Evolutionary conservation across 2,329 filamentous ascomycete species (phyloP).

Genomic region (Xylariaceae sp.): DNA sequence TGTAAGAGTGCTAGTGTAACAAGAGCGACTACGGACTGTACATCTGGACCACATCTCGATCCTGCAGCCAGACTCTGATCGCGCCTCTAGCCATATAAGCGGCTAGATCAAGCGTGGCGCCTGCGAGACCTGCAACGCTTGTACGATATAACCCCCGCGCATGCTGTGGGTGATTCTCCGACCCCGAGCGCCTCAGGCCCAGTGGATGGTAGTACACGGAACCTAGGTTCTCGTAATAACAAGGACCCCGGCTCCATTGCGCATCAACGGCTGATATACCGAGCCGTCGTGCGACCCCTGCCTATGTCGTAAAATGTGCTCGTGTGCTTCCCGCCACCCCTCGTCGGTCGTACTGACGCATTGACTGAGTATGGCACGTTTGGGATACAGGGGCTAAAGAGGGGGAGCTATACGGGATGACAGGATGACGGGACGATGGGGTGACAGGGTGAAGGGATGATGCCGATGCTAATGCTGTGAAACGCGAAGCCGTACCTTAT

Average conservation of each 20-base stretch:
- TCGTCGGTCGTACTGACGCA: too few species aligned
- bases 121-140: background rate
- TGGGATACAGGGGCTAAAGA: too few species aligned
- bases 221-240: background rate
- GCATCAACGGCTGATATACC: conserved; percentile 14
- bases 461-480: too few species aligned
- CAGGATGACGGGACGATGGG: too few species aligned
- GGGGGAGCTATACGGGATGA: too few species aligned
- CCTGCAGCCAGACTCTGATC: background rate
- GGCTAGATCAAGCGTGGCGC: background rate
- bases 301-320: too few species aligned
- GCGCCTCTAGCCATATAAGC: background rate
- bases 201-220: background rate
- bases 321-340: too few species aligned
- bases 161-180: conserved; percentile 10
- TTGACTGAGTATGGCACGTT: too few species aligned
- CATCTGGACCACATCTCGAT: conserved; percentile 13
- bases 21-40: background rate
- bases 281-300: conserved; percentile 1
- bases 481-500: too few species aligned
- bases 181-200: conserved; percentile 1
- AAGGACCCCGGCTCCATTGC: too few species aligned
- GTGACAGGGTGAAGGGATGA: too few species aligned
- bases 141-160: conserved; percentile 1
- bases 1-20: background rate